These are phyloP conservation scores for Balakata baccata DNA, from an alignment of 345 rosid species.

Conservation along the genomic window DNA sequence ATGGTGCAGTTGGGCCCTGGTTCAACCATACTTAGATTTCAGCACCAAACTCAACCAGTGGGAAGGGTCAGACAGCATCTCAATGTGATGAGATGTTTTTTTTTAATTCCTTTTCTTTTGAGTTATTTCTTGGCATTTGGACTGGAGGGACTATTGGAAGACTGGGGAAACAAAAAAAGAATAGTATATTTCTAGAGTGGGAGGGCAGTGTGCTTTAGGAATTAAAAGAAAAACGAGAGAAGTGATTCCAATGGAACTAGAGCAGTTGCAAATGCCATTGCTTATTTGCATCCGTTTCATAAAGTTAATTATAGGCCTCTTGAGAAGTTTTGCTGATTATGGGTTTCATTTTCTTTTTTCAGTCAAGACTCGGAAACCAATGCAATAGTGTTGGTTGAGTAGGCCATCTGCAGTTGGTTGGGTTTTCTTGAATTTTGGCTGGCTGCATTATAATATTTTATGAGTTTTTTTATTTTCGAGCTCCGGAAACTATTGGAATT, in stretches of 20 bases:
- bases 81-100: slow-evolving; percentile 24
- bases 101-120: background rate
- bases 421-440: too few relatives aligned
- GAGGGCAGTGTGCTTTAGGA: slow-evolving; percentile 17
- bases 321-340: slow-evolving; percentile 15
- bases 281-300: slow-evolving; percentile 8
- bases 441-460: too few relatives aligned
- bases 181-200: slow-evolving; percentile 20
- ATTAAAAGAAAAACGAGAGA: background rate
- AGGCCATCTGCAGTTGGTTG: too few relatives aligned
- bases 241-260: slow-evolving; percentile 38
- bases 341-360: background rate
- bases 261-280: slow-evolving; percentile 48
- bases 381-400: too few relatives aligned
- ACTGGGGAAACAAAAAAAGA: slow-evolving; percentile 19
- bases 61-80: background rate
- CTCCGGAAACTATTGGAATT: too few relatives aligned
- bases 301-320: slow-evolving; percentile 17
- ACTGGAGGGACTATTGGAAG: slow-evolving; percentile 34
- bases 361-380: background rate
- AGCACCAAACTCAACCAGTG: background rate
- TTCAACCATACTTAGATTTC: slow-evolving; percentile 53
- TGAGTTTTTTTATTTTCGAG: too few relatives aligned
- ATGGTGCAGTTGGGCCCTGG: slow-evolving; percentile 80
- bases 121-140: slow-evolving; percentile 35